Base-by-base conservation (phyloP, 352 stramenopile species). In the Aphanomyces cochlioides region DNA sequence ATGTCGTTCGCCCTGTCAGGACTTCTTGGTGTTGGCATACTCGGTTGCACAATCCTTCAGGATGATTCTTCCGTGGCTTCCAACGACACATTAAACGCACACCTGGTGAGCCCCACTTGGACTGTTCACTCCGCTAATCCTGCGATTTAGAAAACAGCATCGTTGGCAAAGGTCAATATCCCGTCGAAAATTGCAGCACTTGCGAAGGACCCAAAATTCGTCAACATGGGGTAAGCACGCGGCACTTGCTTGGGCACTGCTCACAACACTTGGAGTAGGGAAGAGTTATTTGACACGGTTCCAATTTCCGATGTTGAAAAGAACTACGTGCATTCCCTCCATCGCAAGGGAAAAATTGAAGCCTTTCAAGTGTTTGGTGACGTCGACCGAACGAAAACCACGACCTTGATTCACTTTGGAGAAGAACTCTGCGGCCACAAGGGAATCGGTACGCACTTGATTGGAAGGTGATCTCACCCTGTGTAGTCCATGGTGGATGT, bases 391-490 rank as follows among this genome's bases (percentile, higher is more conserved):
- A 19, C 45, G n/a, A 34, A 37, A 13, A 67, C 60, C 28, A 67
- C 60, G 47, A 56, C 38, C 60, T 67, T 67, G 19, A 41, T 67
- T 19, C 47, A 67, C 37, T 67, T 67, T 37, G 60, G 60, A 13
- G 21, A 58, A 37, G 54, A 41, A 28, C n/a, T 67, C 3, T 67
- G 60, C 19, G 60, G 60, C 17, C 60, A 67, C 39, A 41, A 57
- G 5, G 60, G 60, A 37, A 56, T 67, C 36, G 60, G 60, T 67
- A 28, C 1, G 28, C 28, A 12, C 10, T 60, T 10, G 37, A 60
- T 17, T 37, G 28, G 37, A 17, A 12, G 28, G 1, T 17, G 10
- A 60, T 60, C 19, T n/a, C 37, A 17, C 37, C 10, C 7, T 34
- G 48, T 57, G 5, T 56, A 67, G 60, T 67, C 3, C 60, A 67